Base-by-base conservation (phyloP, 2,329 filamentous ascomycete species). In the Elsinoe perseae region DNA sequence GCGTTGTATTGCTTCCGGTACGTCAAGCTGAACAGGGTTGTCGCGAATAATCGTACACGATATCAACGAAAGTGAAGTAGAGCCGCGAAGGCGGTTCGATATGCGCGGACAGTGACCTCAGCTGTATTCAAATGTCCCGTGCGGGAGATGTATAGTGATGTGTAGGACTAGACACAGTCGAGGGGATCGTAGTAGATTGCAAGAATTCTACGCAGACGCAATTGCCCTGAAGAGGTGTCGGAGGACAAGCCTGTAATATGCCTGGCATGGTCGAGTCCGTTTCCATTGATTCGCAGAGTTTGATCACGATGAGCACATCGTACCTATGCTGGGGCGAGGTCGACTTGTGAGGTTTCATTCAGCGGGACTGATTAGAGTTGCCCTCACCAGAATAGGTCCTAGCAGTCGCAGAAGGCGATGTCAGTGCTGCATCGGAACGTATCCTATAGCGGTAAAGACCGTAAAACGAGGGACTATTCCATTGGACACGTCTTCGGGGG, bases 291-390 rank as follows among this genome's bases (percentile, higher is more conserved):
- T 30, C 30, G 28, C n/a, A 32, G 30, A 32, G 20, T 52, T 21
- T 52, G 48, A 52, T 38, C 48, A 38, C 30, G 32, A 38, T 14
- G 28, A 6, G 28, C 20, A 12, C 16, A 16, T 52, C n/a, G 48
- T 36, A 16, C 30, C 44, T 30, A 27, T 32, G 25, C 28, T 32
- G 44, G 44, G 44, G 27, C 28, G 44, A 30, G 21, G 25, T 30
- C 16, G 27, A 50, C 14, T 50, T 28, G 28, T 38, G 30, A 52
- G 48, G 48, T 52, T 52, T 25, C 48, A 52, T 52, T 36, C 48
- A 30, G 48, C 48, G 48, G 25, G 25, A 30, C 25, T 50, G 44
- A 32, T 30, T 50, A 50, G 28, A 32, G 48, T 52, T 52, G 48
- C n/a, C 18, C 18, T 36, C 21, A 48, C 18, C 25, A 16, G 6